A percentile compares a stretch with the other conserved stretches of the same genome.
Conservation (phyloP, 208 protist genomes). For the Wallacemonas sp. region DNA sequence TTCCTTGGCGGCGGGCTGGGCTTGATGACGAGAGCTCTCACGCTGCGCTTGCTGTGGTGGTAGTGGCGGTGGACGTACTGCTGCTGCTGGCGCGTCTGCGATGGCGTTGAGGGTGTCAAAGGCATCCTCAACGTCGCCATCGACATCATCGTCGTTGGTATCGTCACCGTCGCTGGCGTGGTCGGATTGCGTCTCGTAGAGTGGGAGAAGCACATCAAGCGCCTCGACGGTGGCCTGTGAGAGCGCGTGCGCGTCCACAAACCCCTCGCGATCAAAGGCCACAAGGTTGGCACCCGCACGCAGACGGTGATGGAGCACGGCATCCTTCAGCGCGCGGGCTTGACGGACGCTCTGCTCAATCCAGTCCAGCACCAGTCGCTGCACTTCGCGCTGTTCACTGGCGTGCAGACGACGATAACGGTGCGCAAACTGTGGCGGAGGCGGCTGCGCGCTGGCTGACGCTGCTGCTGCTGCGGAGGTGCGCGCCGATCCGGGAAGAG, state of each 20-base stretch:
- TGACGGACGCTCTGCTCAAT: slow-evolving; percentile 17
- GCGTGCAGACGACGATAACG: slow-evolving; percentile 22
- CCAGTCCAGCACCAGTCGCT: slow-evolving; percentile 43
- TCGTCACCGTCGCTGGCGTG: neutral
- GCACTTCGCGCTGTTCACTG: slow-evolving; percentile 31
- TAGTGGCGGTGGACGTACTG: too few relatives aligned
- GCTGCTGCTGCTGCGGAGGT: neutral
- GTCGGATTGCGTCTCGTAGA: neutral
- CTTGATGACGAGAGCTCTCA: too few relatives aligned
- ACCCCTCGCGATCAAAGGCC: slow-evolving; percentile 43
- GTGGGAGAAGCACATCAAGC: slow-evolving; percentile 15
- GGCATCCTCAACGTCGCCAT: neutral
- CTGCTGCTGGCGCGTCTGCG: too few relatives aligned
- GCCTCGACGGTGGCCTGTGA: slow-evolving; percentile 31
- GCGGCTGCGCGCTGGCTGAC: neutral
- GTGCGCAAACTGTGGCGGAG: neutral
- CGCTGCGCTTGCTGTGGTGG: too few relatives aligned
- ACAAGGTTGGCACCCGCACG: slow-evolving; percentile 26
- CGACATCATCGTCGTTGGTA: neutral
- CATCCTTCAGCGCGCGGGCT: neutral
- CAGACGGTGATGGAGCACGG: neutral
- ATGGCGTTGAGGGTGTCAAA: too few relatives aligned
- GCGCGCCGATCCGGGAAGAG: neutral
- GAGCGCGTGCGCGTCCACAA: slow-evolving; percentile 43
- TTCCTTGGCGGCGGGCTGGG: too few relatives aligned